These are phyloP conservation scores for Verticillium albo-atrum DNA, from an alignment of 2,329 filamentous ascomycete genomes.

Conservation along the genomic window DNA sequence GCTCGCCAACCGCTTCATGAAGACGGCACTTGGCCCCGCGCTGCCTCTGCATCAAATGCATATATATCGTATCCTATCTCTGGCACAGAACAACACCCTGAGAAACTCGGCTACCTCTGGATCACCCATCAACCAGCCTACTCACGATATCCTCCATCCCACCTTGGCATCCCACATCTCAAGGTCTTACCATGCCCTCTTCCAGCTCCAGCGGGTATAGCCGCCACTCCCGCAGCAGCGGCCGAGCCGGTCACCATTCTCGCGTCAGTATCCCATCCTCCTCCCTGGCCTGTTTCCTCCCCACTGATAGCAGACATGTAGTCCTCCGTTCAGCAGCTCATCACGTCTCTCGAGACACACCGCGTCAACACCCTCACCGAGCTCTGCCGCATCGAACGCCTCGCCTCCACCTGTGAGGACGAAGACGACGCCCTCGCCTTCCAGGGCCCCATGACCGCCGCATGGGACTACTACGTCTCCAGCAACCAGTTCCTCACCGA, in stretches of 20 bases:
- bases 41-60: not conserved
- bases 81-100: not conserved
- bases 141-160: not conserved
- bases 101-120: not conserved
- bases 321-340: slow-evolving; percentile 42
- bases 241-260: not conserved
- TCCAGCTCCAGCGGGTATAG: not conserved
- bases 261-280: not conserved
- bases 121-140: not conserved
- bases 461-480: slow-evolving; percentile 69
- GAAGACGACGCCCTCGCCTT: slow-evolving; percentile 55
- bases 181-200: not conserved
- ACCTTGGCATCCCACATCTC: too few species aligned
- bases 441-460: slow-evolving; percentile 61
- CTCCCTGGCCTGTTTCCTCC: not conserved
- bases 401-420: slow-evolving; percentile 53
- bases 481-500: slow-evolving; percentile 67
- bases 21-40: not conserved
- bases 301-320: not conserved
- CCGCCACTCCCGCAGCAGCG: not conserved
- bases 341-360: slow-evolving; percentile 60
- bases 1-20: not conserved
- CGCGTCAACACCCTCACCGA: slow-evolving; percentile 71
- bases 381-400: slow-evolving; percentile 65
- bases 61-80: not conserved